Evolutionary conservation across 495 filamentous ascomycete genomes (phyloP).

Genomic region (Evansstolkia leycettana): DNA sequence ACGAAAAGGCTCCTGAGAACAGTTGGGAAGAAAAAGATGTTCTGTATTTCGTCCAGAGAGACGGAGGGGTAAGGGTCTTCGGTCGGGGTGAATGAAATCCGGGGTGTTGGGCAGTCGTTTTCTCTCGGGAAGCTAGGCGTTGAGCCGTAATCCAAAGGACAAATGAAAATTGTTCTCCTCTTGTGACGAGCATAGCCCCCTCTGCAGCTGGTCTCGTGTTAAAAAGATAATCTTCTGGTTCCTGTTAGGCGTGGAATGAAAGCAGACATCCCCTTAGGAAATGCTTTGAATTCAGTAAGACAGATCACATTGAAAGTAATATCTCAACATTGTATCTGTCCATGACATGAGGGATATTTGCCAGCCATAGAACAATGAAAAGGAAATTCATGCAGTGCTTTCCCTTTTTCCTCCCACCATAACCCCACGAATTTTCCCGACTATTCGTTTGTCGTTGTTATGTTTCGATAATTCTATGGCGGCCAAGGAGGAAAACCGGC

Average conservation of each 20-base stretch:
- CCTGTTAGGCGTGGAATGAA: background rate
- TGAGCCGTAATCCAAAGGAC: conserved; percentile 8
- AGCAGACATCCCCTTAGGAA: background rate
- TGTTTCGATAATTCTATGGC: conserved; percentile 19
- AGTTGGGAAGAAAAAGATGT: conserved; percentile 52
- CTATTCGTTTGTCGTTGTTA: conserved; percentile 4
- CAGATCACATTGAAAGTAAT: conserved; percentile 22
- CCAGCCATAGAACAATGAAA: conserved; percentile 32
- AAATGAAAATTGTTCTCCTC: background rate
- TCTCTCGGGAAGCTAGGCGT: conserved; percentile 2
- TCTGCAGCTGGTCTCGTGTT: background rate
- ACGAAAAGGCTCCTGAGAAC: conserved; percentile 17
- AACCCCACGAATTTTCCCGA: conserved; percentile 11
- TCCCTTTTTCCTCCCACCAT: conserved; percentile 18
- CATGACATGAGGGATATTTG: conserved; percentile 31
- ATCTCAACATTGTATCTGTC: conserved; percentile 31
- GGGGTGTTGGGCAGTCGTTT: conserved; percentile 2
- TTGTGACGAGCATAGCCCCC: background rate
- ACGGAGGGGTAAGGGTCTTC: conserved; percentile 72
- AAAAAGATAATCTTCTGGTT: background rate
- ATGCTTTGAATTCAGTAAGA: conserved; percentile 12
- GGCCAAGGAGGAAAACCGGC: conserved; percentile 20
- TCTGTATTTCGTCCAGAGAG: conserved; percentile 65
- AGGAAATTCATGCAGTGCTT: conserved; percentile 34
- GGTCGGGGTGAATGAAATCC: conserved; percentile 48